Evolutionary conservation across 2,329 filamentous ascomycete species (phyloP), one percentile per base, ranked within the genome.

Genomic region (Beauveria asiatica): DNA sequence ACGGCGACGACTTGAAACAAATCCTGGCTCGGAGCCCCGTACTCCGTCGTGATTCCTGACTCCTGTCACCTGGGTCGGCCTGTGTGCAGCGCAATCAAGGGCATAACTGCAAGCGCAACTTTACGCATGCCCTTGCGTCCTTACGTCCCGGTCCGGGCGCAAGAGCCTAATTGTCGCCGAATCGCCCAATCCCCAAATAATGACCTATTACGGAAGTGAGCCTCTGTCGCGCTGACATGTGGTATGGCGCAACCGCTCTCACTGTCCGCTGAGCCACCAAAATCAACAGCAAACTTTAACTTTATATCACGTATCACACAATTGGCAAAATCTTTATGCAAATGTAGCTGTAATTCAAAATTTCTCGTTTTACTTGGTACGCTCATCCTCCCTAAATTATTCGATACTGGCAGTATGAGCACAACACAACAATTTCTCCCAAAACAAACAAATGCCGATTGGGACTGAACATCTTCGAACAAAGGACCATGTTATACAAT

Each of bases 51-150:
- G 33, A 37, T 3, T 37, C 33, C 13, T 37, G 33, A 37, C 33
- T 37, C 33, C 33, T 16, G 33, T 33, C 30, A 33, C 41, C 19
- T 17, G 13, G n/a, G 53, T 39, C 10, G 16, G 11, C 30, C 6
- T 45, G 27, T 17, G 21, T 51, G 44, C 56, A 51, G 16, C 17
- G 25, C 25, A 16, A 30, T 54, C 57, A 60, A 60, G 57, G 57
- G 57, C 42, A 49, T 60, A 60, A 37, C 49, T 60, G 50, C 57
- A 60, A 54, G 57, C 23, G 41, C 50, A 41, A 17, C n/a, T n/a
- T 21, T 30, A 21, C n/a, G 17, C 33, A 37, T 23, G 37, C 37
- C 39, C 37, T n/a, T 51, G 33, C 45, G 54, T 41, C 39, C 37
- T n/a, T 51, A 23, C 45, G 54, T 41, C 33, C 17, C 54, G 54